A percentile compares a stretch with the other conserved stretches of the same genome.
phyloP scores from a whole-genome alignment of 148 eudicot genomes.

The Cornus controversa region DNA sequence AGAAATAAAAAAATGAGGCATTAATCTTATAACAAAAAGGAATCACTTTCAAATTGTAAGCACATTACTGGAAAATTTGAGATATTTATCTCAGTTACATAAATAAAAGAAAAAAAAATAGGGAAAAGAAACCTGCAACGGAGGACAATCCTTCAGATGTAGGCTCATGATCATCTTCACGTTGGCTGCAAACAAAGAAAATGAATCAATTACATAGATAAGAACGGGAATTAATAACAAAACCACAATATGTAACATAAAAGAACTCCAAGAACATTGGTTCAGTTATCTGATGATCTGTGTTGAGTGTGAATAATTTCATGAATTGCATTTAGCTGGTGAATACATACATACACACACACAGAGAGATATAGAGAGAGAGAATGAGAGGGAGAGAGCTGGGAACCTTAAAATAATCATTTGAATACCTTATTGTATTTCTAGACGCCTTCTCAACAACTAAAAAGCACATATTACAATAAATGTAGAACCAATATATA shows the following conservation, averaged over 20 bases:
- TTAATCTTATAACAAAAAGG: not conserved
- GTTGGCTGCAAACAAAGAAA: slow-evolving; percentile 44
- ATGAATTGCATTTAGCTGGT: too few relatives aligned
- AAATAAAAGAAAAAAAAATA: not conserved
- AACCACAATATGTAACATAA: not conserved
- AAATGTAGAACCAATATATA: too few relatives aligned
- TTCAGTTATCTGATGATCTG: too few relatives aligned
- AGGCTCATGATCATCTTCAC: slow-evolving; percentile 48
- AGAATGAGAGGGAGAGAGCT: not conserved
- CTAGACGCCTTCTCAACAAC: not conserved
- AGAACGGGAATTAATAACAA: not conserved
- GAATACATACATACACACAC: too few relatives aligned
- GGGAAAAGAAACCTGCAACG: slow-evolving; percentile 55
- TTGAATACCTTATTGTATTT: not conserved
- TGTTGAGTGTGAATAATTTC: too few relatives aligned
- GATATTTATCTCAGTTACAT: not conserved
- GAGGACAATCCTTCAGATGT: slow-evolving; percentile 48
- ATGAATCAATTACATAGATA: not conserved
- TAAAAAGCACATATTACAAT: not conserved
- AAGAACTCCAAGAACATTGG: too few relatives aligned
- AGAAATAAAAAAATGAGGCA: not conserved
- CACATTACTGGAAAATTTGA: not conserved
- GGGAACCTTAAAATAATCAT: not conserved
- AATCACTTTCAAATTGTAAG: not conserved
- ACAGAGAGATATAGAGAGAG: too few relatives aligned